These are phyloP conservation scores for Capronia epimyces DNA, from an alignment of 2,329 filamentous ascomycete genomes.

Conservation along the genomic window DNA sequence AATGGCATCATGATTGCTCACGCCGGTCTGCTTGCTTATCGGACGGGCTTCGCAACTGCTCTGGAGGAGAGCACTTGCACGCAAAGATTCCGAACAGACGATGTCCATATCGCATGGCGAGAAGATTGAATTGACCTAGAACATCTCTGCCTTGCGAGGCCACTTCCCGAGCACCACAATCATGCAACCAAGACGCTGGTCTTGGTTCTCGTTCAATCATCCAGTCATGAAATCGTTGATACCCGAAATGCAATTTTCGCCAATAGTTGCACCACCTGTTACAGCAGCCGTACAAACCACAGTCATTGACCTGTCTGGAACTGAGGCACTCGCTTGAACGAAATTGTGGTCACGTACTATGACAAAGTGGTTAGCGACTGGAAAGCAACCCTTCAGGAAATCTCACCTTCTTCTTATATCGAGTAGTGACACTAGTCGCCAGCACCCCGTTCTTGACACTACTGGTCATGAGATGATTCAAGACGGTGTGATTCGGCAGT, in stretches of 20 bases:
- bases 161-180: not conserved
- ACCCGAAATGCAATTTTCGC: constrained; percentile 1
- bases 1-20: constrained; percentile 99
- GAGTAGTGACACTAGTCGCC: constrained; percentile 92
- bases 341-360: constrained; percentile 93
- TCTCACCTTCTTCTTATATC: constrained; percentile 78
- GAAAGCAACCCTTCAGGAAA: not conserved
- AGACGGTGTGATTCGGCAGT: constrained; percentile 92
- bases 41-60: constrained; percentile 68
- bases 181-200: not conserved
- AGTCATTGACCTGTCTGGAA: constrained; percentile 9
- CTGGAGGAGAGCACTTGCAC: constrained; percentile 80
- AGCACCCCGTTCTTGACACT: constrained; percentile 96
- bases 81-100: constrained; percentile 75
- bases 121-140: constrained; percentile 42
- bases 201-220: not conserved
- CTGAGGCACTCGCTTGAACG: constrained; percentile 80
- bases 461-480: constrained; percentile 94
- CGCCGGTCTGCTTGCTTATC: constrained; percentile 78
- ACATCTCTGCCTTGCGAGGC: not conserved
- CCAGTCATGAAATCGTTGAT: constrained; percentile 3
- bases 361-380: constrained; percentile 2
- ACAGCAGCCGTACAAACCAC: not conserved
- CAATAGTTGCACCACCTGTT: not conserved
- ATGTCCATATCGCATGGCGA: constrained; percentile 74